These are phyloP conservation scores for Neotropicomus parvogracilis DNA, from an alignment of 1,284 basidiomycete species.

Conservation along the genomic window DNA sequence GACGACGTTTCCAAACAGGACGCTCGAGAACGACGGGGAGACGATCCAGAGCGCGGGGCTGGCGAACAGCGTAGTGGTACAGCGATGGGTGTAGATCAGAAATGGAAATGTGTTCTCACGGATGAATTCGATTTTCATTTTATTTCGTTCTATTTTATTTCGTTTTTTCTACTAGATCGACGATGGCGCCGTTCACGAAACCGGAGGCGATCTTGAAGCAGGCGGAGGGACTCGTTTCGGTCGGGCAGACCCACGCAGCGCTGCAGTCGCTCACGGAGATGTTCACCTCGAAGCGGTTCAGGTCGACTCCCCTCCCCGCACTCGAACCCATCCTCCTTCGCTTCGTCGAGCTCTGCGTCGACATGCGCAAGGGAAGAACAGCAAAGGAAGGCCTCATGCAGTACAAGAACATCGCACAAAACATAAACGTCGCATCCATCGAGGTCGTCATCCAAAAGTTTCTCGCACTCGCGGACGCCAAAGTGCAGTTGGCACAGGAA, in stretches of 20 bases:
- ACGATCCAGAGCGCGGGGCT: conserved; percentile 77
- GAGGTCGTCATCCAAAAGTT: conserved; percentile 91
- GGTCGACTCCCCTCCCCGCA: conserved; percentile 83
- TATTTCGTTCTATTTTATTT: not conserved
- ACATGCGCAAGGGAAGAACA: conserved; percentile 78
- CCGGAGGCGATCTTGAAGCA: conserved; percentile 91
- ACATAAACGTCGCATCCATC: conserved; percentile 87
- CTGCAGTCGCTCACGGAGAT: conserved; percentile 88
- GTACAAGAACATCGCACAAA: conserved; percentile 96
- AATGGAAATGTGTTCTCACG: conserved; percentile 23
- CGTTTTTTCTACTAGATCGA: conserved; percentile 11
- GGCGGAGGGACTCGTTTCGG: conserved; percentile 87
- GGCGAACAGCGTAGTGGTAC: conserved; percentile 82
- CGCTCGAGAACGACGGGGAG: conserved; percentile 61
- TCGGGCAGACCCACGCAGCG: conserved; percentile 86
- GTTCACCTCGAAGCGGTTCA: conserved; percentile 92
- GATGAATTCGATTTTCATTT: not conserved
- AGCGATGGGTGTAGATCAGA: conserved; percentile 60
- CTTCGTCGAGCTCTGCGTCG: conserved; percentile 94
- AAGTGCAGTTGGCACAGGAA: conserved; percentile 84
- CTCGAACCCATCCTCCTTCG: conserved; percentile 96
- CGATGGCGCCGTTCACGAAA: conserved; percentile 86
- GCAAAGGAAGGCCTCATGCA: conserved; percentile 91
- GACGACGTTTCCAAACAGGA: conserved; percentile 83
- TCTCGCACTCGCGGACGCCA: conserved; percentile 83